Evolutionary conservation across 192 early-diverging fungal species (phyloP), one percentile per base, ranked within the genome.

Genomic region (Backusella luteola): DNA sequence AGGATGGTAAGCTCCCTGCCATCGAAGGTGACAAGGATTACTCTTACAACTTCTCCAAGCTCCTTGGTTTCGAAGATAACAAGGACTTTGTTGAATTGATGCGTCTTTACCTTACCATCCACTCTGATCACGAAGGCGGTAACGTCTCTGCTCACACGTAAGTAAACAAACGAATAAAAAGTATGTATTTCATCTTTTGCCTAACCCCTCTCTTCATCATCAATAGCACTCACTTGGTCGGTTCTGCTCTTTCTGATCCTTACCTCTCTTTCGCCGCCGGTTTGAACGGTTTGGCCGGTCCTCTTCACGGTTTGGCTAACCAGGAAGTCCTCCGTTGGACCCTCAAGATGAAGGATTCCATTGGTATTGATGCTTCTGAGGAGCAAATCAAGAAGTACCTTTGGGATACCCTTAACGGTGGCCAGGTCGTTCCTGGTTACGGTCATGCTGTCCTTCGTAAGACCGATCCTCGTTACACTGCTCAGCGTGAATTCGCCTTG

Each of bases 81-180:
- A 87, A 91, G 84, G 88, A 92, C 72, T 99, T 99, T 87, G 88
- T 95, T 67, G 98, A 99, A 83, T 93, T 99, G 81, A 96, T 99
- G 94, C 95, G 98, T 76, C 88, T 99, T 79, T 99, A 99, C 91
- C 87, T 99, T 81, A 96, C 95, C 83, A 98, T 99, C 86, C 98
- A 99, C 94, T 97, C 96, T 77, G 98, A 99, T 88, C 98, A 99
- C 92, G 98, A 99, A 90, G 98, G 98, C 83, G 98, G 98, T 83
- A 99, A 99, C 85, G 98, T 98, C 87, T 96, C 94, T 78, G 98
- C 98, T 69, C 98, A 99, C 89, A 94, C 98, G 82, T 79, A 79
- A 79, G 78, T 75, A 6, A 39, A 39, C 38, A 39, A 39, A 29
- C 29, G 1, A 81, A 63, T 81, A n/a, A 49, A 1, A 49, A n/a